Evolutionary conservation across 2,329 filamentous ascomycete species (phyloP).

Genomic region (Coniochaeta sp.): DNA sequence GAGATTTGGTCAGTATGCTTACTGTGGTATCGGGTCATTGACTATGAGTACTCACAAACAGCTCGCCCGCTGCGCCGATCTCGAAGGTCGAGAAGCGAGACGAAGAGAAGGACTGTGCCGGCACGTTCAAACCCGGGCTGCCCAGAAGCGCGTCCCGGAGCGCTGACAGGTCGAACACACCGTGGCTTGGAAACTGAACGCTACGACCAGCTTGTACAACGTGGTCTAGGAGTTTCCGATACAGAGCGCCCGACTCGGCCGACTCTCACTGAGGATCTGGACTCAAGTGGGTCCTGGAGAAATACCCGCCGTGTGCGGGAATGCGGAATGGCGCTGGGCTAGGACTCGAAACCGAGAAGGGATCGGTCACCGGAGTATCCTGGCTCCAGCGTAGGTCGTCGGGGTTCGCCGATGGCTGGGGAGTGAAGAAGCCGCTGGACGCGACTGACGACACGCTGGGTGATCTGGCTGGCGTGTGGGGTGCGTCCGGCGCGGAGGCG

Average conservation of each 20-base stretch:
- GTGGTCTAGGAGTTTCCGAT: not conserved
- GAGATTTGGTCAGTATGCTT: not conserved
- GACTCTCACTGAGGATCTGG: not conserved
- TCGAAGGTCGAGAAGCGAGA: not conserved
- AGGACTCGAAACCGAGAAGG: not conserved
- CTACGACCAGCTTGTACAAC: not conserved
- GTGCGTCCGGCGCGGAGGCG: not conserved
- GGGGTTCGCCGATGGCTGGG: not conserved
- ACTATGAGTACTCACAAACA: conserved; percentile 4
- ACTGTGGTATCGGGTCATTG: not conserved
- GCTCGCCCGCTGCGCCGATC: conserved; percentile 7
- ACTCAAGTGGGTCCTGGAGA: not conserved
- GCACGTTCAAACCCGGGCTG: not conserved
- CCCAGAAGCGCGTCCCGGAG: not conserved
- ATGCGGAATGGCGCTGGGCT: not conserved
- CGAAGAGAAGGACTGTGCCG: not conserved
- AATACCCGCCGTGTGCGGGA: not conserved
- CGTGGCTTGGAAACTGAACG: conserved; percentile 3
- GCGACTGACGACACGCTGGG: not conserved
- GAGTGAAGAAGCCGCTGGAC: not conserved
- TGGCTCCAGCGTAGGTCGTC: not conserved
- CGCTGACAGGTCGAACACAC: conserved; percentile 3
- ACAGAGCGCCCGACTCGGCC: not conserved
- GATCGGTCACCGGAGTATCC: not conserved
- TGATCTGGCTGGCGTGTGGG: not conserved